A percentile compares a stretch with the other conserved stretches of the same genome.
Evolutionary conservation across 1,139 yeast genomes (phyloP).

Genomic region (Pichia sp.): DNA sequence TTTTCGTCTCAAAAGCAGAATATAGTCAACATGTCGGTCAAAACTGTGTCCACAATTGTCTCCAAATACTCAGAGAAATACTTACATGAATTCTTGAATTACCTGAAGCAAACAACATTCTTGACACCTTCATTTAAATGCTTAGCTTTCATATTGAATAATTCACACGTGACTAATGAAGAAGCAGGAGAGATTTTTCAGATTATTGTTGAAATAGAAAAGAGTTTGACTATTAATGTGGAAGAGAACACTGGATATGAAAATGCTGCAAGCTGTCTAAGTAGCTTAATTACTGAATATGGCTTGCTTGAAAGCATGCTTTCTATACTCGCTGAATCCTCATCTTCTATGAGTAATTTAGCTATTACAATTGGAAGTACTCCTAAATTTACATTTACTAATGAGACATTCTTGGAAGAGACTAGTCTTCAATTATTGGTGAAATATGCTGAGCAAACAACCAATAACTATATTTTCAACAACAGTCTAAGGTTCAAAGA

Average conservation of each 20-base stretch:
- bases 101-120: constrained; percentile 22
- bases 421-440: constrained; percentile 17
- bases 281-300: constrained; percentile 29
- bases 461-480: constrained; percentile 26
- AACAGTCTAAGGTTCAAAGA: constrained; percentile 43
- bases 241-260: constrained; percentile 30
- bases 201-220: constrained; percentile 22
- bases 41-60: constrained; percentile 49
- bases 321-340: constrained; percentile 11
- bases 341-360: background rate
- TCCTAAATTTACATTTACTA: constrained; percentile 26
- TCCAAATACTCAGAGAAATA: constrained; percentile 37
- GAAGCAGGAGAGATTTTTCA: constrained; percentile 27
- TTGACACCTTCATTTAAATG: constrained; percentile 32
- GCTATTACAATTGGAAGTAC: constrained; percentile 24
- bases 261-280: constrained; percentile 36
- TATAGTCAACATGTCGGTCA: constrained; percentile 45
- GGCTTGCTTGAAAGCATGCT: constrained; percentile 16
- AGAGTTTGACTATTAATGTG: constrained; percentile 8
- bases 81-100: constrained; percentile 34
- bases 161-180: constrained; percentile 16
- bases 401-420: constrained; percentile 12
- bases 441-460: constrained; percentile 23
- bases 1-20: constrained; percentile 36
- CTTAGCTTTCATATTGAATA: constrained; percentile 37